Evolutionary conservation across 163 green algal genomes (phyloP).

Genomic region (Chlamydomonas reinhardtii): DNA sequence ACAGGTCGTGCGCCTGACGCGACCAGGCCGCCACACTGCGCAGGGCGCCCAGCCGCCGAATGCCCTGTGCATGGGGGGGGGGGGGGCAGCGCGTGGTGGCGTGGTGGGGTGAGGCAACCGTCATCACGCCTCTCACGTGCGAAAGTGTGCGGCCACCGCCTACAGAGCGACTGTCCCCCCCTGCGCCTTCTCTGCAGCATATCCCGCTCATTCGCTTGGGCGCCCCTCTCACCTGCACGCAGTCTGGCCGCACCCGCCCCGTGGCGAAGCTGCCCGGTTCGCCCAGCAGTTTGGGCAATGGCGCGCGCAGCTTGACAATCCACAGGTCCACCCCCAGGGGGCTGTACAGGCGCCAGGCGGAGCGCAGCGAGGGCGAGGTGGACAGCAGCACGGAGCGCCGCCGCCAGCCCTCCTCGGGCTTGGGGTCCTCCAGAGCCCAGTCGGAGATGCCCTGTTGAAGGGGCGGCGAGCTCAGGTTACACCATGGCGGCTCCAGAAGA

Average conservation of each 20-base stretch:
- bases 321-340: slow-evolving; percentile 69
- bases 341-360: slow-evolving; percentile 62
- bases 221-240: slow-evolving; percentile 49
- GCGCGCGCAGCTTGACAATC: slow-evolving; percentile 70
- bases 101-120: too few species aligned
- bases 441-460: slow-evolving; percentile 41
- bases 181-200: too few species aligned
- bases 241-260: slow-evolving; percentile 68
- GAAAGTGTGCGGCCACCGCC: too few species aligned
- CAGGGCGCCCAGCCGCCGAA: slow-evolving; percentile 62
- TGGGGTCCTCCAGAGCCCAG: slow-evolving; percentile 57
- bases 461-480: too few species aligned
- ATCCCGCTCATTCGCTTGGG: too few species aligned
- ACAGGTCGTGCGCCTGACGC: slow-evolving; percentile 61
- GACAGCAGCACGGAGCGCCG: slow-evolving; percentile 55
- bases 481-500: too few species aligned
- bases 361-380: slow-evolving; percentile 45
- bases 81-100: background rate
- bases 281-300: slow-evolving; percentile 50
- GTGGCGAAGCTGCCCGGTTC: slow-evolving; percentile 65
- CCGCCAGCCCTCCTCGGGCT: slow-evolving; percentile 50
- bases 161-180: too few species aligned
- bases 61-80: slow-evolving; percentile 39
- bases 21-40: slow-evolving; percentile 50
- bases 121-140: too few species aligned